Evolutionary conservation across 441 rosid species (phyloP).

Genomic region (Mallotus japonicus): DNA sequence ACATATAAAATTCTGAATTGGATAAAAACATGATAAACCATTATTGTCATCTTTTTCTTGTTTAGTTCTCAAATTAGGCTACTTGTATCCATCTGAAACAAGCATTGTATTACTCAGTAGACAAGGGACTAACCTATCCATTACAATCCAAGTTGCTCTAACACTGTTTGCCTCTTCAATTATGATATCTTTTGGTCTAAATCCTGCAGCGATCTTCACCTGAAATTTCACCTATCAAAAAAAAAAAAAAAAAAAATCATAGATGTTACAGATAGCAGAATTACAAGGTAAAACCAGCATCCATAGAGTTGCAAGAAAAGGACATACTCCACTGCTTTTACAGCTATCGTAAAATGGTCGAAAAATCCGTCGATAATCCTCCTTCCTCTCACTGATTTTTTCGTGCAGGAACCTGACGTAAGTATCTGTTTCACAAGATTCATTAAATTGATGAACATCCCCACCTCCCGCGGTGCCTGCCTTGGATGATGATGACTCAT

Average conservation of each 20-base stretch:
- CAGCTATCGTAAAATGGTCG: slow-evolving; percentile 33
- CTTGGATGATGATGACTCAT: slow-evolving; percentile 6
- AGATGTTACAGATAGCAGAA: not conserved
- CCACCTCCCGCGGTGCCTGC: not conserved
- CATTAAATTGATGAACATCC: slow-evolving; percentile 14
- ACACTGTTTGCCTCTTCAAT: slow-evolving; percentile 35
- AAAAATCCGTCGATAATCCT: slow-evolving; percentile 27
- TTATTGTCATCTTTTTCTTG: too few relatives aligned
- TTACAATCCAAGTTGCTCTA: slow-evolving; percentile 40
- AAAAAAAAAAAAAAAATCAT: not conserved
- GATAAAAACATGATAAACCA: too few relatives aligned
- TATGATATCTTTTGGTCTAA: slow-evolving; percentile 36
- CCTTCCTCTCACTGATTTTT: slow-evolving; percentile 31
- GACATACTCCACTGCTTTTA: slow-evolving; percentile 39
- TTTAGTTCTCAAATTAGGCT: too few relatives aligned
- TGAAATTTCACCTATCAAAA: slow-evolving; percentile 41
- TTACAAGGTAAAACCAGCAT: not conserved
- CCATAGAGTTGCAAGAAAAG: not conserved
- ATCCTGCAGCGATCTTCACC: slow-evolving; percentile 40
- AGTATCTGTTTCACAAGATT: slow-evolving; percentile 18
- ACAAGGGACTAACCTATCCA: slow-evolving; percentile 33
- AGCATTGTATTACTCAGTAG: too few relatives aligned
- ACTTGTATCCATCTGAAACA: too few relatives aligned
- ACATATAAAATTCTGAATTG: not conserved
- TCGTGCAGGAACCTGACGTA: slow-evolving; percentile 24